Evolutionary conservation across 2,329 filamentous ascomycete genomes (phyloP).

Genomic region (Juglanconis juglandina): DNA sequence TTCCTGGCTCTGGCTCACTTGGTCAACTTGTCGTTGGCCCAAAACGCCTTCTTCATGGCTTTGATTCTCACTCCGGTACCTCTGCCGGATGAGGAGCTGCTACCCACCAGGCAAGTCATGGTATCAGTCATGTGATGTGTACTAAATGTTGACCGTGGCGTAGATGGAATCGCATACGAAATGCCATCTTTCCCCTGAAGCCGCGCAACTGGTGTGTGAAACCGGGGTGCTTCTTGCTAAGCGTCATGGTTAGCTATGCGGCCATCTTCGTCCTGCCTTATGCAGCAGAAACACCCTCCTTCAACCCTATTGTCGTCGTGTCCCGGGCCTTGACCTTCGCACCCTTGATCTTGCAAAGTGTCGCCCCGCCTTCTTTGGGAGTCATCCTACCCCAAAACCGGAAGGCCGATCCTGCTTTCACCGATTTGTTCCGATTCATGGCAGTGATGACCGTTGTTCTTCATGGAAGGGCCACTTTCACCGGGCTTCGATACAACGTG

Average conservation of each 20-base stretch:
- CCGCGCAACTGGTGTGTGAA: conserved; percentile 42
- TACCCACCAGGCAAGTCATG: conserved; percentile 25
- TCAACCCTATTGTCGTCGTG: conserved; percentile 31
- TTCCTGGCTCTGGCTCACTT: conserved; percentile 59
- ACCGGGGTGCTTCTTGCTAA: conserved; percentile 31
- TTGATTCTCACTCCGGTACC: conserved; percentile 54
- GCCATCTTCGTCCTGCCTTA: conserved; percentile 37
- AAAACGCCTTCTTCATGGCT: conserved; percentile 61
- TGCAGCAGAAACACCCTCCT: conserved; percentile 37
- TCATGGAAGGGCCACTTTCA: conserved; percentile 41
- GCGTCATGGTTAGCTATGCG: conserved; percentile 33
- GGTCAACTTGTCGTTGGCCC: conserved; percentile 57
- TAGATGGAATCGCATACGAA: conserved; percentile 26
- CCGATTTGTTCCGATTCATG: conserved; percentile 44
- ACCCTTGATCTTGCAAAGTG: conserved; percentile 43
- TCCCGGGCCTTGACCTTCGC: conserved; percentile 39
- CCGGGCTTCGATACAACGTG: conserved; percentile 43
- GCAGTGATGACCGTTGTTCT: conserved; percentile 42
- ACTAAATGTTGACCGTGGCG: not conserved
- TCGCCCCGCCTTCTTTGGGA: conserved; percentile 50
- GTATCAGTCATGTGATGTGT: too few species aligned
- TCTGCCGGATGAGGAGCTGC: conserved; percentile 30
- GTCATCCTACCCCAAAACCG: conserved; percentile 38
- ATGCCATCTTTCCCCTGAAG: conserved; percentile 36
- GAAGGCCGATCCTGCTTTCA: conserved; percentile 38